Base-by-base conservation (phyloP, 176 grass and related monocot genomes). In the Triticum timopheevii region DNA sequence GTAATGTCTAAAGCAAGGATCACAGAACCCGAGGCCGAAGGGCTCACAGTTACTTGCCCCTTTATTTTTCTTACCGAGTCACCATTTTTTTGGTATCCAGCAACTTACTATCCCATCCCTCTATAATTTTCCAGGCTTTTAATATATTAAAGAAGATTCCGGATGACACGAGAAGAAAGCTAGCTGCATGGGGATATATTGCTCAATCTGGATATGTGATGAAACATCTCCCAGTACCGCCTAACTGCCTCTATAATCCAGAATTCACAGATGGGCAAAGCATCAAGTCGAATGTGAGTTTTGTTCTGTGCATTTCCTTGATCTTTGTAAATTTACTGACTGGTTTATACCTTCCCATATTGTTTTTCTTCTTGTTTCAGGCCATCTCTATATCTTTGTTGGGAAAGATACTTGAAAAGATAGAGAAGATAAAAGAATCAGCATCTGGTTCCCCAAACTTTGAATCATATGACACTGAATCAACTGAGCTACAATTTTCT, bases 111-210 rank as follows among this genome's bases (percentile, higher is more conserved):
- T 39, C 39, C 65, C 11, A 61, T 87, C 80, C 36, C n/a, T 42
- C 4, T 82, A 27, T 85, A 70, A 64, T 77, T 83, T 88, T 19
- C 80, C 87, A 98, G 93, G 93, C 73, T 80, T 80, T 94, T 24
- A 98, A 95, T 84, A 94, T 98, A 77, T 80, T 98, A 65, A 89
- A 92, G 69, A 86, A 83, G 78, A 90, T 98, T 73, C 90, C 96
- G 7, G 82, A 91, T 86, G 96, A 95, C 85, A 95, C 92, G 1
- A 91, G 47, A 79, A 98, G 23, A 83, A 95, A 86, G 34, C 84
- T 98, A 35, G 84, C 83, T 90, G 69, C 86, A 76, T 86, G 93
- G 69, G 96, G 93, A 63, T 94, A 88, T 66, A 88, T 77, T 54
- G 89, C 85, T 77, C 93, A 98, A 69, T 33, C 68, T 71, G 92